Conservation (phyloP, 108 stramenopile genomes). For the Pseudonitzschia delicatissima region DNA sequence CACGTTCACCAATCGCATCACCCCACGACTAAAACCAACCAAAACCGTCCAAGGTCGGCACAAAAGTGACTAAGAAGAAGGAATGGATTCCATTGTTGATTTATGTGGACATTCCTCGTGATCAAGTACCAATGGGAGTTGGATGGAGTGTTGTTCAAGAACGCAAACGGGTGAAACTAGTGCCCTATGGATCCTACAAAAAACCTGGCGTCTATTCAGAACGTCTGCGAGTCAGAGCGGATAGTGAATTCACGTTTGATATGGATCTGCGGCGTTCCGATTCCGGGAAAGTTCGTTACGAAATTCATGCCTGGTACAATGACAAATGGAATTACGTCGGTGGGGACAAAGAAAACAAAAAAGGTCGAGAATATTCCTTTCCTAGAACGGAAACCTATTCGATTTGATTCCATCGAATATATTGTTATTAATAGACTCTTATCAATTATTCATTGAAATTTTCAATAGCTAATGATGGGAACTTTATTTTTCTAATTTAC, state of each 20-base stretch:
- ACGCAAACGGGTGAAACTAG: neutral
- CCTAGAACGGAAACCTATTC: neutral
- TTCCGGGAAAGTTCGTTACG: neutral
- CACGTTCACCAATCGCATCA: neutral
- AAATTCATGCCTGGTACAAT: neutral
- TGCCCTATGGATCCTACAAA: neutral
- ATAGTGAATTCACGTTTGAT: neutral
- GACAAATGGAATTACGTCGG: neutral
- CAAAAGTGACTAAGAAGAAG: neutral
- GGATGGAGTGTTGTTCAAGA: constrained; percentile 5
- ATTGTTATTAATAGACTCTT: too few species aligned
- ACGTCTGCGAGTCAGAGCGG: neutral
- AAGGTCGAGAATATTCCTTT: neutral
- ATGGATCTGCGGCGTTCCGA: neutral
- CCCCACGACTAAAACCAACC: neutral
- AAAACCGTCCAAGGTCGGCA: neutral
- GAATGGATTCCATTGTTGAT: constrained; percentile 3
- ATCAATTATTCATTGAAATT: too few species aligned
- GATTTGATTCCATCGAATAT: neutral
- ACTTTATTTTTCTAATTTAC: too few species aligned
- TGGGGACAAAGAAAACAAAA: neutral
- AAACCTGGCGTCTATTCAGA: neutral
- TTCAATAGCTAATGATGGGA: too few species aligned
- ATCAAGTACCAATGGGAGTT: neutral
- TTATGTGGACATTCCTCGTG: neutral